Conservation (phyloP, 1,284 basidiomycete species). For the Tilletia caries region DNA sequence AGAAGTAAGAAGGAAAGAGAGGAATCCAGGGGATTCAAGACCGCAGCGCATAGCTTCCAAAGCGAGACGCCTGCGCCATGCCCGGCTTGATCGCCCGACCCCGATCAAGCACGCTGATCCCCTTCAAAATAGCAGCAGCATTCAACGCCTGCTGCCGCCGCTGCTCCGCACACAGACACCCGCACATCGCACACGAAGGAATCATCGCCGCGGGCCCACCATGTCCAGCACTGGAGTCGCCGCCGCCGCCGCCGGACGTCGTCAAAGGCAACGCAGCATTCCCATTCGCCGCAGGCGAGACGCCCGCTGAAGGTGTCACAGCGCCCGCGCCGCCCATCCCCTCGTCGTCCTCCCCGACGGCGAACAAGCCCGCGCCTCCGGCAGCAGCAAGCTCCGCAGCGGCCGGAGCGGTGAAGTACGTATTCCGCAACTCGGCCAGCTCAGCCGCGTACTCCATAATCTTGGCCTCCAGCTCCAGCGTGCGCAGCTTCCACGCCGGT, state of each 20-base stretch:
- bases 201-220: conserved; percentile 9
- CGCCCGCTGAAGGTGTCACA: too few species aligned
- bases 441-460: conserved; percentile 32
- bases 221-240: neutral
- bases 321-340: too few species aligned
- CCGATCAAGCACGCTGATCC: conserved; percentile 34
- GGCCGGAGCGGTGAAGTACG: neutral
- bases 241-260: neutral
- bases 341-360: neutral
- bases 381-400: neutral
- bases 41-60: conserved; percentile 9
- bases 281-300: neutral
- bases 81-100: conserved; percentile 35
- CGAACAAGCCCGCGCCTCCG: neutral
- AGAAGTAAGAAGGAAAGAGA: too few species aligned
- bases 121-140: conserved; percentile 38
- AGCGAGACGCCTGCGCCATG: neutral
- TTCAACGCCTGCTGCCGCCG: conserved; percentile 36
- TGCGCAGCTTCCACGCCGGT: conserved; percentile 4
- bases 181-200: conserved; percentile 27
- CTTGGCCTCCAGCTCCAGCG: conserved; percentile 25
- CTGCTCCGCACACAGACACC: conserved; percentile 38
- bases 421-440: conserved; percentile 17
- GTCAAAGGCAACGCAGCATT: too few species aligned
- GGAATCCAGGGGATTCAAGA: too few species aligned